Evolutionary conservation across 2,329 filamentous ascomycete genomes (phyloP).

Genomic region (Pyricularia sp.): DNA sequence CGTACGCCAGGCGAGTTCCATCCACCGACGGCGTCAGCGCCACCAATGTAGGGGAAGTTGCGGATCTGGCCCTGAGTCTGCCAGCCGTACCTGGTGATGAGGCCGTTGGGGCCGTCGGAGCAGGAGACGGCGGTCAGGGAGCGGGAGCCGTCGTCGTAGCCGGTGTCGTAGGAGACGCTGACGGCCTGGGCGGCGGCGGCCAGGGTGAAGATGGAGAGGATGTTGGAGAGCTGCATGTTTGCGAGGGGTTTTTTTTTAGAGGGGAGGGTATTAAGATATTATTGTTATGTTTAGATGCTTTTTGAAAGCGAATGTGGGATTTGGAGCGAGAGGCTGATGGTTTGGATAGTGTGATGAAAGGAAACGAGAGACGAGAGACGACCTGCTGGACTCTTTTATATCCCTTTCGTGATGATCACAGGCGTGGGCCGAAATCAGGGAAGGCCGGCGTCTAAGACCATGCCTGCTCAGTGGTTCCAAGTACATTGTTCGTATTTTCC

Average conservation of each 20-base stretch:
- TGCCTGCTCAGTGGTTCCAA: not conserved
- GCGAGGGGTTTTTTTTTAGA: not conserved
- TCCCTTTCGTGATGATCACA: not conserved
- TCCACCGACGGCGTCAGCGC: constrained; percentile 36
- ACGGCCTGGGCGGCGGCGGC: constrained; percentile 3
- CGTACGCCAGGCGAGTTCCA: constrained; percentile 42
- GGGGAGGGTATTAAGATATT: not conserved
- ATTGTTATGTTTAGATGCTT: not conserved
- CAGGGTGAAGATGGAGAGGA: constrained; percentile 6
- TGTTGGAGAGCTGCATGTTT: constrained; percentile 6
- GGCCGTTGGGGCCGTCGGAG: constrained; percentile 58
- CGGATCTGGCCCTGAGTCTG: constrained; percentile 40
- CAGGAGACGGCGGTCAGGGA: constrained; percentile 51
- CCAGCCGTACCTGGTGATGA: constrained; percentile 54
- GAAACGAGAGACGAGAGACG: not conserved
- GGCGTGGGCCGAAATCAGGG: not conserved
- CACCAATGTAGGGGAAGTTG: constrained; percentile 46
- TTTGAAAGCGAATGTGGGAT: not conserved
- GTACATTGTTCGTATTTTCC: not conserved
- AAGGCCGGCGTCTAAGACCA: not conserved
- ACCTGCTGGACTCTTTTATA: not conserved
- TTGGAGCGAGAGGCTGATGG: not conserved
- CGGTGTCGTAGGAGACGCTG: constrained; percentile 59
- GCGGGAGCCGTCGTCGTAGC: constrained; percentile 54
- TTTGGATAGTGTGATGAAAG: not conserved